A percentile compares a stretch with the other conserved stretches of the same genome.
These are phyloP conservation scores for Pseudoscleropodium purum DNA, from an alignment of 225 moss, liverwort and hornwort species.

Conservation along the genomic window DNA sequence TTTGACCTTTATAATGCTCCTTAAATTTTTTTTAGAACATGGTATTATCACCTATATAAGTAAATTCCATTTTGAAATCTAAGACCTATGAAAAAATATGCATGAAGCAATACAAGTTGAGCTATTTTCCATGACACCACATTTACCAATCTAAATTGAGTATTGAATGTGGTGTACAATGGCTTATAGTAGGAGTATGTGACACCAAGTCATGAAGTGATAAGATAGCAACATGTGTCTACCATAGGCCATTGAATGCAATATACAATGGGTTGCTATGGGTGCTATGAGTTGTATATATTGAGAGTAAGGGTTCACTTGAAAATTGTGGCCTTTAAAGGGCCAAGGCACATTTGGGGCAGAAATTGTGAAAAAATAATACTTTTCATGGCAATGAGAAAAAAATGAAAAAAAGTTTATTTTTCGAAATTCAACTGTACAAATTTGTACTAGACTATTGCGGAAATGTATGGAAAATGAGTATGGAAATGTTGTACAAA, in stretches of 20 bases:
- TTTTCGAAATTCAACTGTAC: no score
- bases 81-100: background rate
- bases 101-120: background rate
- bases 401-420: no score
- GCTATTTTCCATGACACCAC: background rate
- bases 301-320: background rate
- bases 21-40: background rate
- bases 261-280: background rate
- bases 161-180: background rate
- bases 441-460: no score
- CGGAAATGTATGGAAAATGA: no score
- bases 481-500: no score
- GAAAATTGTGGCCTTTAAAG: background rate
- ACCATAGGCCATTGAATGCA: background rate
- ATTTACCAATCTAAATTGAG: background rate
- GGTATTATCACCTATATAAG: no score
- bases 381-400: no score
- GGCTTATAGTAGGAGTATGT: no score
- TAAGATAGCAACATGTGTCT: background rate
- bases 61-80: background rate
- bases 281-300: background rate
- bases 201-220: fast-evolving
- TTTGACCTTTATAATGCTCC: no score
- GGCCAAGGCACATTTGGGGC: no score
- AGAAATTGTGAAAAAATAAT: no score